Evolutionary conservation across 768 basidiomycete species (phyloP).

Genomic region (Nevesoporus exiguus): DNA sequence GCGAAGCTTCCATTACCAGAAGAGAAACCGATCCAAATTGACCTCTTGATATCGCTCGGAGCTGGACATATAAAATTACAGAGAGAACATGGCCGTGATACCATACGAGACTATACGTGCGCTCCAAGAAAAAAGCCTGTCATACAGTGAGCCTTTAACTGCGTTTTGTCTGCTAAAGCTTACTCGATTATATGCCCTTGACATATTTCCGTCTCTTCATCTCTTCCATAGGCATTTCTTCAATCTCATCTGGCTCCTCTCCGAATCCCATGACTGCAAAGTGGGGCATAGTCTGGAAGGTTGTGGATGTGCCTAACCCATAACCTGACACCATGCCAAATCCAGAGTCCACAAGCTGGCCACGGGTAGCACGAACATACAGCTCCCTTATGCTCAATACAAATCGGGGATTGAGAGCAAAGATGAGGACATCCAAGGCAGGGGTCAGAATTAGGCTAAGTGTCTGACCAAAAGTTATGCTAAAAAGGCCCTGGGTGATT

Average conservation of each 20-base stretch:
- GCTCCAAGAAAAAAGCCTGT: no score
- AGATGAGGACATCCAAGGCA: neutral
- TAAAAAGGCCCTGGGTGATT: neutral
- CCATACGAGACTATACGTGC: no score
- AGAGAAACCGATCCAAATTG: no score
- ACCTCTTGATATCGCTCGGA: no score
- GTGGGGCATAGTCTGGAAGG: neutral
- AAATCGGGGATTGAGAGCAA: constrained; percentile 3
- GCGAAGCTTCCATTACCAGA: no score
- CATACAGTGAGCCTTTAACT: no score
- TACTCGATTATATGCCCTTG: no score
- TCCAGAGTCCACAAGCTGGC: neutral
- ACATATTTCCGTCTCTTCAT: no score
- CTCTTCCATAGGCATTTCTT: neutral
- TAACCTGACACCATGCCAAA: neutral
- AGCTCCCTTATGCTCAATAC: constrained; percentile 6
- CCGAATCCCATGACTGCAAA: neutral
- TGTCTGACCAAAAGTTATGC: neutral
- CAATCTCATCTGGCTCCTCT: neutral
- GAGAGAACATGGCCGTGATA: no score
- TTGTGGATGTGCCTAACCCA: neutral
- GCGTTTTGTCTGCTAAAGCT: no score
- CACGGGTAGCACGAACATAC: neutral
- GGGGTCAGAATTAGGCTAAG: neutral
- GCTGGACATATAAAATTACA: no score